Percentiles rank a stretch among this genome's conserved stretches.
Evolutionary conservation across 164 flowering plant genomes (phyloP).

Genomic region (Akebia trifoliata): DNA sequence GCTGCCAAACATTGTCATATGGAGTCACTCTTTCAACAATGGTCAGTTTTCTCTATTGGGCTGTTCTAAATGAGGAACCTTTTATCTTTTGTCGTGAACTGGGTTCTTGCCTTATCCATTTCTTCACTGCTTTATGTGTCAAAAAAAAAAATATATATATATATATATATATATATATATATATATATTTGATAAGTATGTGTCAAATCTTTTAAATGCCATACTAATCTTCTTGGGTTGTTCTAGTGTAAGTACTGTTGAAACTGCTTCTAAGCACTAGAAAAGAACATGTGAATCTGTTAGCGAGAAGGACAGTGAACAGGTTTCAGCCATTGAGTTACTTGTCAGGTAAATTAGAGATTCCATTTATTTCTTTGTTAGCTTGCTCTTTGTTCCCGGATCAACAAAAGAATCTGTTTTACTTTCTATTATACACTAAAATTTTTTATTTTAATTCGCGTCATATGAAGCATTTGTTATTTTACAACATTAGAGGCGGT

Average conservation of each 20-base stretch:
- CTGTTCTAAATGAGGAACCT: too few species aligned
- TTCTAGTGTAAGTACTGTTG: slow-evolving; percentile 50
- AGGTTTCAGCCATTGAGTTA: slow-evolving; percentile 36
- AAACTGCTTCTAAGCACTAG: slow-evolving; percentile 55
- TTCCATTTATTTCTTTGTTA: background rate
- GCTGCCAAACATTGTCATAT: slow-evolving; percentile 94
- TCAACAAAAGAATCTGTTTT: too few species aligned
- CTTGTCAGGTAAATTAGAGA: slow-evolving; percentile 55
- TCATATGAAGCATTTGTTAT: too few species aligned
- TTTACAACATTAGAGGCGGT: too few species aligned
- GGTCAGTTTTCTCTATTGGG: slow-evolving; percentile 35
- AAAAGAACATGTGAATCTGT: slow-evolving; percentile 48
- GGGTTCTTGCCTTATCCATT: background rate
- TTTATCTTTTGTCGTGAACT: background rate
- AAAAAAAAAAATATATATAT: too few species aligned
- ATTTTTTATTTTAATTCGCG: too few species aligned
- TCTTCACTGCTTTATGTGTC: background rate
- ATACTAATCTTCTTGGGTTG: background rate
- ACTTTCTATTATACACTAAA: too few species aligned
- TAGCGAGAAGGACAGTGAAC: slow-evolving; percentile 49
- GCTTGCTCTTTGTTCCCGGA: background rate
- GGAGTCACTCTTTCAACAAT: slow-evolving; percentile 66
- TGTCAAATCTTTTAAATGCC: background rate
- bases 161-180: too few species aligned
- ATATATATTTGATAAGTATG: background rate